Base-by-base conservation (phyloP, 2,329 filamentous ascomycete genomes). In the Aureobasidium lini region DNA sequence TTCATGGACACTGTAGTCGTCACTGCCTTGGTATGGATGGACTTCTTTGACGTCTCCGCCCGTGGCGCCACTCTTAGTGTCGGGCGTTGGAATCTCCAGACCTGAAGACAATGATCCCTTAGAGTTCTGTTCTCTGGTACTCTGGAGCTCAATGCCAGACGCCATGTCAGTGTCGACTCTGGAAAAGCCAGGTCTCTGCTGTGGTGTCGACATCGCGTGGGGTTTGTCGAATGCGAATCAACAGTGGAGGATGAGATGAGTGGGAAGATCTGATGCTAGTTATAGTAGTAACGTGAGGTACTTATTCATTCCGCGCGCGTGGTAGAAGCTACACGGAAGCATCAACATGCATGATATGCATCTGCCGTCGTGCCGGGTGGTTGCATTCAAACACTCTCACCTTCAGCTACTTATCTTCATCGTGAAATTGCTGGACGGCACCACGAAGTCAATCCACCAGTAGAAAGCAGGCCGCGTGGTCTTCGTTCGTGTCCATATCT, bases 141-240 rank as follows among this genome's bases (percentile, higher is more conserved):
- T 29, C 40, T 42, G 44, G 28, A 36, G 48, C 42, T 59, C 29
- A 42, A 52, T 44, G 31, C 50, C 46, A 23, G 39, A 42, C 10
- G 47, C 32, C 16, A 43, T 29, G 28, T 64, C 61, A 10, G 62
- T 64, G 8, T 50, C 57, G 13, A 34, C 48, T 29, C 62, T 48
- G 11, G 28, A 31, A 37, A 62, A 64, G 18, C 34, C 59, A 46
- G 62, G 62, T 40, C 62, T 47, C 13, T 64, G 42, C 2, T 28
- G 11, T 11, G 42, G 31, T 29, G 2, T n/a, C n/a, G 40, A 43
- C 52, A 61, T 59, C 7, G 7, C 6, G 49, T 40, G 3, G 32
- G 10, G 15, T 36, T 13, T 2, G 23, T 23, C 23, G 23, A 23
- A 23, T 23, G 23, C 23, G 23, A 23, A 23, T 23, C 23, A 23